These are phyloP conservation scores for Chrysanthemum makinoi DNA, from an alignment of 129 eudicot species.

Conservation along the genomic window DNA sequence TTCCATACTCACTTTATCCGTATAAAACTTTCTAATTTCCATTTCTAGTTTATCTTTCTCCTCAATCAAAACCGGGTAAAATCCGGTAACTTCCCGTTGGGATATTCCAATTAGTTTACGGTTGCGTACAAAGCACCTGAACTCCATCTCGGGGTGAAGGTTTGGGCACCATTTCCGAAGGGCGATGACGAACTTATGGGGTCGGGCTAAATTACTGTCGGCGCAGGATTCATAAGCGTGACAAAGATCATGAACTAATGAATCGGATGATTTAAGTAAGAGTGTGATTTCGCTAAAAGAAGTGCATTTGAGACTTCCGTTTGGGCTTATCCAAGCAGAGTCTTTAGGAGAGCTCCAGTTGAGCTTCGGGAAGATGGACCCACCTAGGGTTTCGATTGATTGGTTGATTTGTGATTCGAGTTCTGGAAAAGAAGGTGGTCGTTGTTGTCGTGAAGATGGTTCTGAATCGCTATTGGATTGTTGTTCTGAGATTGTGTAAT, in stretches of 20 bases:
- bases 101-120: conserved; percentile 59
- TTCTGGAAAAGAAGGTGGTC: conserved; percentile 81
- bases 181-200: conserved; percentile 58
- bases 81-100: conserved; percentile 89
- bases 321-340: conserved; percentile 86
- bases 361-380: conserved; percentile 80
- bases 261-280: conserved; percentile 73
- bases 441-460: conserved; percentile 31
- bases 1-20: conserved; percentile 33
- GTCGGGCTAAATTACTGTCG: conserved; percentile 50
- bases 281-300: conserved; percentile 72
- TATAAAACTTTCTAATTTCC: conserved; percentile 42
- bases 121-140: conserved; percentile 70
- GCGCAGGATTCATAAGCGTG: conserved; percentile 78
- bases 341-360: conserved; percentile 98
- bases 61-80: conserved; percentile 64
- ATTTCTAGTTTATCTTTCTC: conserved; percentile 35
- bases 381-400: conserved; percentile 74
- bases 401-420: conserved; percentile 63
- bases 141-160: conserved; percentile 86
- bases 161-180: conserved; percentile 84
- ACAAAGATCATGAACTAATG: conserved; percentile 73
- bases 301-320: conserved; percentile 70
- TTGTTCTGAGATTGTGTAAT: conserved; percentile 52
- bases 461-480: conserved; percentile 79